A percentile compares a stretch with the other conserved stretches of the same genome.
These are phyloP conservation scores for Rhizomucor pusillus DNA, from an alignment of 371 early-diverging fungal species.

Conservation along the genomic window DNA sequence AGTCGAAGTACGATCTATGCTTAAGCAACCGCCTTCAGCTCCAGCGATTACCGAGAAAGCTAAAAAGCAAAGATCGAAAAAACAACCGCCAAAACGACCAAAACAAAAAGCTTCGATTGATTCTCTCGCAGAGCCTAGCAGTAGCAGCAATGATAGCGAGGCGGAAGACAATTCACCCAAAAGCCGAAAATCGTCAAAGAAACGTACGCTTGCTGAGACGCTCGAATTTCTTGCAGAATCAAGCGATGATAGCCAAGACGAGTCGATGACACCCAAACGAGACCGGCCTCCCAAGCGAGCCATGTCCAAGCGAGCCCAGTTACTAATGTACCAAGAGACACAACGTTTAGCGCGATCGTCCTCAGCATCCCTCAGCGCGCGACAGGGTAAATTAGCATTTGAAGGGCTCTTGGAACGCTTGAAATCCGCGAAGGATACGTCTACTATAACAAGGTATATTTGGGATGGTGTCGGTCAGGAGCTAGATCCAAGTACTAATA, in stretches of 20 bases:
- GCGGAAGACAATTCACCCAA: background rate
- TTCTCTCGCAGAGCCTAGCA: background rate
- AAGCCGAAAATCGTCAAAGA: background rate
- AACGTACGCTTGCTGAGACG: background rate
- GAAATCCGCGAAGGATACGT: no score
- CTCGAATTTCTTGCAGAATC: background rate
- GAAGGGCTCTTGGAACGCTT: no score
- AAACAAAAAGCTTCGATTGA: slow-evolving; percentile 1
- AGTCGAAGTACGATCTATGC: slow-evolving; percentile 10
- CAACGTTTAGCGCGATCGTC: slow-evolving; percentile 17
- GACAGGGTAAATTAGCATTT: no score
- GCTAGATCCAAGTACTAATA: no score
- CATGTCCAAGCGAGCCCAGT: slow-evolving; percentile 17
- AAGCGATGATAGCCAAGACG: slow-evolving; percentile 1
- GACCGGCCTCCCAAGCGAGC: slow-evolving; percentile 9
- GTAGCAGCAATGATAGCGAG: slow-evolving; percentile 4
- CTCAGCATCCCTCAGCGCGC: no score
- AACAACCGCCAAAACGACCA: slow-evolving; percentile 1
- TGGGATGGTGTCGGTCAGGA: no score
- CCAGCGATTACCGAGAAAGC: slow-evolving; percentile 2
- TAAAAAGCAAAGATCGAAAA: background rate
- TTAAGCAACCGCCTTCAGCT: background rate
- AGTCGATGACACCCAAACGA: background rate
- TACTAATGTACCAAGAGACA: slow-evolving; percentile 22
- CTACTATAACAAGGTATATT: no score